phyloP scores from a whole-genome alignment of 306 rosid species.

The Medicago ruthenica region DNA sequence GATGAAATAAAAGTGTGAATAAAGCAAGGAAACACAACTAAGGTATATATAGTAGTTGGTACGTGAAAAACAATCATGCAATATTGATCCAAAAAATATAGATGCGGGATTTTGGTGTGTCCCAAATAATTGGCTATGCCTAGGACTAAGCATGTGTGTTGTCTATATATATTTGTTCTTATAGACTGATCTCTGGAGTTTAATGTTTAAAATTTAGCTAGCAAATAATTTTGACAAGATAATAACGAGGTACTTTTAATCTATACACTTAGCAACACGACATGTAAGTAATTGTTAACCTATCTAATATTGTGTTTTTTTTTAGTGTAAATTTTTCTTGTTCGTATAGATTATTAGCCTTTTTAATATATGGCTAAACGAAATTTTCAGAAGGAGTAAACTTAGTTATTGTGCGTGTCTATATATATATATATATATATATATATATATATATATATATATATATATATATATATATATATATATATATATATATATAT shows the following conservation, averaged over 20 bases:
- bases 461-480: too few species aligned
- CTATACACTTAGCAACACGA: neutral
- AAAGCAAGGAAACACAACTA: neutral
- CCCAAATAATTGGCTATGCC: neutral
- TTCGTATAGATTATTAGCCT: too few species aligned
- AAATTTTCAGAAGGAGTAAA: too few species aligned
- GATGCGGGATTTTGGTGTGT: neutral
- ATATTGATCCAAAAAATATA: neutral
- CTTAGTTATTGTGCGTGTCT: too few species aligned
- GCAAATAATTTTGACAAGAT: neutral
- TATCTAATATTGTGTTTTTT: too few species aligned
- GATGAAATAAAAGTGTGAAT: slow-evolving; percentile 12
- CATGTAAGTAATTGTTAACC: neutral
- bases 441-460: too few species aligned
- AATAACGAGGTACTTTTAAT: neutral
- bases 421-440: too few species aligned
- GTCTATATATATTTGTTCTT: slow-evolving; percentile 9
- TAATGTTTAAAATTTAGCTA: neutral
- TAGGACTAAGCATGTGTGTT: neutral
- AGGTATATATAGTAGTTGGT: neutral
- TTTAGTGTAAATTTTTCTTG: too few species aligned
- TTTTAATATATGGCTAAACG: too few species aligned
- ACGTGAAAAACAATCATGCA: slow-evolving; percentile 14
- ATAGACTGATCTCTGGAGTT: neutral
- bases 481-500: too few species aligned